phyloP scores from a whole-genome alignment of 2,329 filamentous ascomycete species.

The Esteya vermicola region DNA sequence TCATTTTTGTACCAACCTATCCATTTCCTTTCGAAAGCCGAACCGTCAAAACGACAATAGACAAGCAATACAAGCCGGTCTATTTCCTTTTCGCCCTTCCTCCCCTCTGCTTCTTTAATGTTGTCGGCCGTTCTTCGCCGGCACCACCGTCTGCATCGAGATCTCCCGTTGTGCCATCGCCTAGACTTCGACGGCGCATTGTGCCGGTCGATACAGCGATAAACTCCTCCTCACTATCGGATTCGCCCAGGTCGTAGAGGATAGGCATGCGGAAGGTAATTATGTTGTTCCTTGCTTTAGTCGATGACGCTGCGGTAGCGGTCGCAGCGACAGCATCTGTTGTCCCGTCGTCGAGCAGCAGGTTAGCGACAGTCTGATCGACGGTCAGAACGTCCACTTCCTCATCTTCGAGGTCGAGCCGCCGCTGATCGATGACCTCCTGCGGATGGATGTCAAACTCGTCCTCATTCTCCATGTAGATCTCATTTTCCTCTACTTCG shows the following conservation, averaged over 20 bases:
- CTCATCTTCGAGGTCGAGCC: conserved; percentile 85
- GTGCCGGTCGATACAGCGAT: conserved; percentile 59
- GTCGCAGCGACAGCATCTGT: too few relatives aligned
- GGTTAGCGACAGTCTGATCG: conserved; percentile 48
- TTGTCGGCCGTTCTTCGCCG: conserved; percentile 18
- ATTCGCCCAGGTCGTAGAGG: conserved; percentile 81
- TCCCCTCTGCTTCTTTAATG: conserved; percentile 16
- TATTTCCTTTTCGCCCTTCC: conserved; percentile 22
- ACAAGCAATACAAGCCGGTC: neutral
- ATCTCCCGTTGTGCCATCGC: conserved; percentile 44
- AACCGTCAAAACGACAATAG: neutral
- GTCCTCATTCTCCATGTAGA: conserved; percentile 90
- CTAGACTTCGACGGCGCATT: conserved; percentile 73
- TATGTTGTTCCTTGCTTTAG: neutral
- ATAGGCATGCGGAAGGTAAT: conserved; percentile 77
- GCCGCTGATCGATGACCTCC: conserved; percentile 83
- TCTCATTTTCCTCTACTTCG: conserved; percentile 95
- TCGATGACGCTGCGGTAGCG: neutral
- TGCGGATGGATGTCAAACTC: conserved; percentile 96
- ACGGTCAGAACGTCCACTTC: conserved; percentile 79
- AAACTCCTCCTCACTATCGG: conserved; percentile 88
- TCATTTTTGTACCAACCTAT: too few relatives aligned
- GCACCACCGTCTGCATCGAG: conserved; percentile 22
- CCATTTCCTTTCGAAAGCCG: too few relatives aligned
- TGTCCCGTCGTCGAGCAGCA: conserved; percentile 19